Base-by-base conservation (phyloP, 1,139 yeast species). In the Candida sp. region DNA sequence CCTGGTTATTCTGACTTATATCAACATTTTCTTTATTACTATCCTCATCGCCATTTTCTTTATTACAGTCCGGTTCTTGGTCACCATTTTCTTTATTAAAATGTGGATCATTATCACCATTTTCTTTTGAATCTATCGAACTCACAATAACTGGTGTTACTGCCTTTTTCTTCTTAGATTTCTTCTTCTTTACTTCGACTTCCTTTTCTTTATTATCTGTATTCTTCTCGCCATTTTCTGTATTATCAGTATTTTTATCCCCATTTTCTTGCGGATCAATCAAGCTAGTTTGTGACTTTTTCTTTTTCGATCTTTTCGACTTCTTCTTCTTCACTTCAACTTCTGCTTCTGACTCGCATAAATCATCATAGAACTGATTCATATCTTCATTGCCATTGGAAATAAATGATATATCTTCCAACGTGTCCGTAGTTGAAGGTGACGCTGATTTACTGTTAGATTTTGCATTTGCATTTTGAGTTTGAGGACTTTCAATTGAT, bases 241-340 rank as follows among this genome's bases (percentile, higher is more conserved):
- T 0, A 50, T 25, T 11, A 25, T 3, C 11, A 32, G 41, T 36
- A 49, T 52, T 21, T 43, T 37, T 22, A 48, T 50, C 38, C 49
- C 33, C 23, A 25, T 21, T 33, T 33, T 25, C 37, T 22, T 33
- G 29, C n/a, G 36, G 12, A 21, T 6, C 27, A 19, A 41, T 19
- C 15, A 3, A 9, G 23, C 9, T 3, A 52, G 53, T 41, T 46
- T 53, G 12, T 38, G 15, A 44, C 34, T 37, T 52, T 49, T 30
- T 48, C 51, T 21, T 34, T 23, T 19, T 44, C 45, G 9, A 22
- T 4, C 22, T 27, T 23, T 36, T 40, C 4, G 33, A 21, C 9
- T 22, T 32, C 36, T 35, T 27, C 25, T 33, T 34, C 32, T 27
- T 19, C 22, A 36, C 23, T 9, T 33, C 21, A n/a, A 33, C 41